These are phyloP conservation scores for Neurospora pannonica DNA, from an alignment of 495 filamentous ascomycete genomes.

Conservation along the genomic window DNA sequence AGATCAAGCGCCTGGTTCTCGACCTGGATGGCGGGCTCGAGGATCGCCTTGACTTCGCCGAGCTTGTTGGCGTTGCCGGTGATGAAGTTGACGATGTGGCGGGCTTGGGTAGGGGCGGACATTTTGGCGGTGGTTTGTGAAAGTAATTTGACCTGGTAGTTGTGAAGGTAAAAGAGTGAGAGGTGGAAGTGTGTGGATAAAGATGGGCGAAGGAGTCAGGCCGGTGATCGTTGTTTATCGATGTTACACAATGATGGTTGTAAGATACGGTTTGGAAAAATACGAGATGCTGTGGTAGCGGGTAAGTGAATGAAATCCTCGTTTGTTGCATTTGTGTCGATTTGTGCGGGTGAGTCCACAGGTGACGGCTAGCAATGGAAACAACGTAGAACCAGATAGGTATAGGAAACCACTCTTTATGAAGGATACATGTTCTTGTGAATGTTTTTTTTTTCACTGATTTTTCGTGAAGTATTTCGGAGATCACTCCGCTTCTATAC, in stretches of 20 bases:
- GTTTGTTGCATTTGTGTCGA: neutral
- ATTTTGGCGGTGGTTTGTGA: slow-evolving; percentile 3
- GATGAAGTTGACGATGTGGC: slow-evolving; percentile 70
- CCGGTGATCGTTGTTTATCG: neutral
- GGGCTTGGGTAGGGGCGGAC: slow-evolving; percentile 9
- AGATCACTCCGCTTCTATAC: neutral
- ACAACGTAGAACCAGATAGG: neutral
- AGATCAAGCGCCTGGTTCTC: slow-evolving; percentile 67
- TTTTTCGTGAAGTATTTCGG: neutral
- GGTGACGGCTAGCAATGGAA: neutral
- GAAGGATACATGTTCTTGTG: neutral
- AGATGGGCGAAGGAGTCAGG: neutral
- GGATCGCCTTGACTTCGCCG: slow-evolving; percentile 73
- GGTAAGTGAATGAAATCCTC: neutral
- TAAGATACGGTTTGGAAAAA: neutral
- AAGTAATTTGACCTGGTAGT: slow-evolving; percentile 1
- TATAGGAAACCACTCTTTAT: neutral
- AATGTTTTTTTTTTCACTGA: neutral
- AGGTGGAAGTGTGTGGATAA: neutral
- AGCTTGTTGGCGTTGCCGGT: slow-evolving; percentile 95
- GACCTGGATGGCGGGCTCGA: slow-evolving; percentile 63
- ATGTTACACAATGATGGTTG: neutral
- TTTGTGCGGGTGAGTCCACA: neutral
- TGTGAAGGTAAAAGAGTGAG: neutral
- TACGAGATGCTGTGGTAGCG: neutral